These are phyloP conservation scores for Diaporthe sp. DNA, from an alignment of 2,329 filamentous ascomycete genomes.

Conservation along the genomic window DNA sequence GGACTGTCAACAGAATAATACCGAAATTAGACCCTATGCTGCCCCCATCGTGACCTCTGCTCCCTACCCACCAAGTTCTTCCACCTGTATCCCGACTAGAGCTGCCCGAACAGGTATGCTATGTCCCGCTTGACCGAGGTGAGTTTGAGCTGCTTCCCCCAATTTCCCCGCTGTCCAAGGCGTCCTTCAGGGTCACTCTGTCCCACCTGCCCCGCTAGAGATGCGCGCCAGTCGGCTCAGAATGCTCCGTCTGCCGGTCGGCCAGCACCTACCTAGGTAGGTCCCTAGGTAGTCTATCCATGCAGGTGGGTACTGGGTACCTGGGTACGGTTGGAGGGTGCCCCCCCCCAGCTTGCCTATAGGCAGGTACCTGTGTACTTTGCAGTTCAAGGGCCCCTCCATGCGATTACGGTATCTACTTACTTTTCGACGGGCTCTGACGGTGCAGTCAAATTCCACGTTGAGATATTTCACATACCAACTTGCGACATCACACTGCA, in stretches of 20 bases:
- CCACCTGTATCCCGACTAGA: conserved; percentile 16
- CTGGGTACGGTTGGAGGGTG: too few relatives aligned
- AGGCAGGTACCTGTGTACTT: conserved; percentile 15
- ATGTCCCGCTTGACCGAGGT: conserved; percentile 29
- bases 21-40: conserved; percentile 7
- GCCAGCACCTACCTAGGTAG: background rate
- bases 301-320: too few relatives aligned
- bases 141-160: background rate
- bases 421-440: conserved; percentile 11
- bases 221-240: conserved; percentile 37
- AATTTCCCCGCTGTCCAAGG: conserved; percentile 28
- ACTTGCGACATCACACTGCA: conserved; percentile 6
- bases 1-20: background rate
- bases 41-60: conserved; percentile 29
- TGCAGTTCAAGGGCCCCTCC: conserved; percentile 19
- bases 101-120: conserved; percentile 2
- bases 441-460: conserved; percentile 13
- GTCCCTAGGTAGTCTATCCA: too few relatives aligned
- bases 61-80: background rate
- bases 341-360: too few relatives aligned
- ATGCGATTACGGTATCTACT: background rate
- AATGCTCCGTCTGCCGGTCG: conserved; percentile 27
- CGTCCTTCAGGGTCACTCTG: conserved; percentile 10
- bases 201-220: conserved; percentile 17
- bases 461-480: conserved; percentile 11